Conservation (phyloP, 495 filamentous ascomycete species). For the Penicillium fimorum region DNA sequence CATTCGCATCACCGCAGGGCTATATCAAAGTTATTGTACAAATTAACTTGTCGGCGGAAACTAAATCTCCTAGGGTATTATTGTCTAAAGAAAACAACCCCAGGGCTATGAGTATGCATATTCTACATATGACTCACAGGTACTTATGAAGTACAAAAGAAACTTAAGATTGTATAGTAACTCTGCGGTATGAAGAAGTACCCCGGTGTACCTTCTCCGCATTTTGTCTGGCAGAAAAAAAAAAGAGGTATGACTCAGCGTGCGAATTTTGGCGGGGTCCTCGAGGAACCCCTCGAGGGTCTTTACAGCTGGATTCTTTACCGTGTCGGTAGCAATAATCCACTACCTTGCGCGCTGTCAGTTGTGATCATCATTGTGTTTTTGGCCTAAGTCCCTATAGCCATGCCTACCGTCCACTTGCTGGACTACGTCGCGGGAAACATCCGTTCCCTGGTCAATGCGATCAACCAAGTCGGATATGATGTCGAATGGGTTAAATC, state of each 20-base stretch:
- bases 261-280: slow-evolving; percentile 25
- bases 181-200: not conserved
- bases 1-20: not conserved
- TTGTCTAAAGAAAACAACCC: not conserved
- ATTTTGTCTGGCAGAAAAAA: slow-evolving; percentile 32
- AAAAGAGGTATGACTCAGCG: slow-evolving; percentile 30
- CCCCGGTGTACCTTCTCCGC: slow-evolving; percentile 1
- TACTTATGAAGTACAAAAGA: not conserved
- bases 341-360: not conserved
- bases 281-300: slow-evolving; percentile 9
- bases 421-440: slow-evolving; percentile 88
- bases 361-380: not conserved
- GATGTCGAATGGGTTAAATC: slow-evolving; percentile 87
- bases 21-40: not conserved
- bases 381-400: slow-evolving; percentile 4
- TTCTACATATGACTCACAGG: not conserved
- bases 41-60: not conserved
- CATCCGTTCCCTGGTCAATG: slow-evolving; percentile 91
- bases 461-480: slow-evolving; percentile 92
- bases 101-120: not conserved
- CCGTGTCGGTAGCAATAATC: not conserved
- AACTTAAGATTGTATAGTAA: not conserved
- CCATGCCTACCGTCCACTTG: slow-evolving; percentile 88
- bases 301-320: not conserved
- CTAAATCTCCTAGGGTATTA: not conserved